Percentiles rank a stretch among this genome's conserved stretches.
phyloP scores from a whole-genome alignment of 1,284 basidiomycete species.

The Austroboletus novae-zelandiae region DNA sequence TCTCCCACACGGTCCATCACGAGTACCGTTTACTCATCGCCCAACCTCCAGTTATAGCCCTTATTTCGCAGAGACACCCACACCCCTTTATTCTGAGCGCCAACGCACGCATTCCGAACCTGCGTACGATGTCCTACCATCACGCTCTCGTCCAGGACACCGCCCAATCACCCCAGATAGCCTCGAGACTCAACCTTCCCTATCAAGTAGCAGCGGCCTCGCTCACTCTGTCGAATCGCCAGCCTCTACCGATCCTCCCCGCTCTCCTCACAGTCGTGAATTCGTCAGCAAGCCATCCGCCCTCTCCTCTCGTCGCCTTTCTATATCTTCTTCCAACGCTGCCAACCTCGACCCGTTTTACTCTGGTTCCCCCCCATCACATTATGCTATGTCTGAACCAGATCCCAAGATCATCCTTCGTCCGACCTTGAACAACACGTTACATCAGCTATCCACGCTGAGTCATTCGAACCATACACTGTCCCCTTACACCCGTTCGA shows the following conservation, averaged over 20 bases:
- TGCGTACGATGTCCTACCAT: conserved; percentile 10
- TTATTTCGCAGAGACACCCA: conserved; percentile 32
- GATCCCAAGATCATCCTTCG: conserved; percentile 69
- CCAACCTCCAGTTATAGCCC: conserved; percentile 24
- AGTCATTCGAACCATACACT: conserved; percentile 87
- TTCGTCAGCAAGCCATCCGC: conserved; percentile 26
- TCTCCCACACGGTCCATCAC: conserved; percentile 7
- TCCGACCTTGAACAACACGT: conserved; percentile 63
- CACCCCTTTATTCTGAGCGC: conserved; percentile 7
- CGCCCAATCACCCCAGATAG: conserved; percentile 42
- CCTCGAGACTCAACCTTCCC: conserved; percentile 41
- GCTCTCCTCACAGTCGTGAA: conserved; percentile 18
- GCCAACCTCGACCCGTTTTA: conserved; percentile 31
- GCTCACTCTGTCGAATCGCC: conserved; percentile 35
- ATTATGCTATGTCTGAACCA: conserved; percentile 32
- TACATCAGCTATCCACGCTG: conserved; percentile 82
- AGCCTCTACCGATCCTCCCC: conserved; percentile 25
- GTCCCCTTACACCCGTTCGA: conserved; percentile 84
- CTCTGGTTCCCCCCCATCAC: conserved; percentile 39
- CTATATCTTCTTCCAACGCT: conserved; percentile 41
- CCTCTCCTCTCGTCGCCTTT: conserved; percentile 39
- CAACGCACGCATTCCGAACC: conserved; percentile 20
- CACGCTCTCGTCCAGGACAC: conserved; percentile 11
- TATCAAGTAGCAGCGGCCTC: conserved; percentile 35
- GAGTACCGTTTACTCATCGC: conserved; percentile 17